Percentiles rank a stretch among this genome's conserved stretches.
Evolutionary conservation across 1,284 basidiomycete species (phyloP).

Genomic region (Cerrena zonata): DNA sequence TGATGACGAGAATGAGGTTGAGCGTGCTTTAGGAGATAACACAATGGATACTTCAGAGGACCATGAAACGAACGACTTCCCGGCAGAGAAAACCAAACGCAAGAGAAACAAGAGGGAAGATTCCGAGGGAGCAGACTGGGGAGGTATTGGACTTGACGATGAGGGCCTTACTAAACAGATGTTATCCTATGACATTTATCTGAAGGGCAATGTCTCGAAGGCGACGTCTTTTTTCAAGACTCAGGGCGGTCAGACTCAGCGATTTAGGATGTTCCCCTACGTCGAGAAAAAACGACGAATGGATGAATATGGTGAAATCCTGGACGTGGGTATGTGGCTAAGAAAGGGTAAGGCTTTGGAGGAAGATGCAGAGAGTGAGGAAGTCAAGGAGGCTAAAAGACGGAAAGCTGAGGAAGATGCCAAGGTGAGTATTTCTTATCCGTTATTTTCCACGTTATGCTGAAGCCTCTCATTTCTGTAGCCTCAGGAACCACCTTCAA

Average conservation of each 20-base stretch:
- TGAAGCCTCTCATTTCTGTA: conserved; percentile 29
- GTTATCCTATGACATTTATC: conserved; percentile 90
- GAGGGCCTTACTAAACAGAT: conserved; percentile 67
- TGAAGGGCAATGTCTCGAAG: conserved; percentile 87
- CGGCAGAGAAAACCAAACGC: conserved; percentile 18
- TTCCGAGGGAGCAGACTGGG: conserved; percentile 62
- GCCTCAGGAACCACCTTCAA: conserved; percentile 81
- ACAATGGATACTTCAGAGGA: conserved; percentile 38
- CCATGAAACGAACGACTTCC: conserved; percentile 32
- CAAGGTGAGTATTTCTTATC: conserved; percentile 43
- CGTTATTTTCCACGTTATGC: not conserved
- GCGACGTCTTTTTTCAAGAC: conserved; percentile 81
- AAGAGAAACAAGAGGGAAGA: conserved; percentile 39
- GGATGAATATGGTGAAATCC: conserved; percentile 92
- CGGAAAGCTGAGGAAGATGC: conserved; percentile 75
- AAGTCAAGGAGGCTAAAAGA: conserved; percentile 68
- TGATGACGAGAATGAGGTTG: conserved; percentile 68
- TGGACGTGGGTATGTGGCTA: conserved; percentile 92
- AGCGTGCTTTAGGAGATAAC: conserved; percentile 49
- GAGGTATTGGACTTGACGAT: conserved; percentile 48
- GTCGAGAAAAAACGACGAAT: conserved; percentile 88
- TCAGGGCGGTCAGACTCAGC: conserved; percentile 58
- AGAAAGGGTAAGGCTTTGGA: conserved; percentile 83
- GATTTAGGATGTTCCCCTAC: conserved; percentile 96
- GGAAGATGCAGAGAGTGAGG: conserved; percentile 80